Evolutionary conservation across 1,284 basidiomycete species (phyloP).

Genomic region (Sporisorium scitamineum): DNA sequence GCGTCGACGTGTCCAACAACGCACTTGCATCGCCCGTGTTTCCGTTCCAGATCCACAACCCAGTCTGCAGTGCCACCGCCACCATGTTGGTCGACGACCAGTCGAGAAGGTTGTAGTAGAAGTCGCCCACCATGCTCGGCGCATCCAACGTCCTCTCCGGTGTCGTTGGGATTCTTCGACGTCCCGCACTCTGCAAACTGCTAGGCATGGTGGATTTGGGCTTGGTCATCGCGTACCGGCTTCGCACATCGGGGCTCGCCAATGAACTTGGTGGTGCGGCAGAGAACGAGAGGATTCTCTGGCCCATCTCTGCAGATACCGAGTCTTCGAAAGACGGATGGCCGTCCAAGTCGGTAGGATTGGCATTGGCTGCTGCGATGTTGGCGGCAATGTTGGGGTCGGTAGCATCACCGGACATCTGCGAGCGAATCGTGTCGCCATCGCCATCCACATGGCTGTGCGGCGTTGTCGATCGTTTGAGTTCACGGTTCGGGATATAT

Average conservation of each 20-base stretch:
- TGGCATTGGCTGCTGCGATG: conserved; percentile 53
- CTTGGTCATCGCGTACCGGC: conserved; percentile 58
- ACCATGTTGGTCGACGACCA: conserved; percentile 86
- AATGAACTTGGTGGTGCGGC: conserved; percentile 70
- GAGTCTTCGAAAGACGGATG: conserved; percentile 60
- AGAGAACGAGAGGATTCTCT: conserved; percentile 71
- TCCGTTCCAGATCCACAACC: conserved; percentile 79
- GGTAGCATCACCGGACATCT: conserved; percentile 35
- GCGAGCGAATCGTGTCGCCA: conserved; percentile 55
- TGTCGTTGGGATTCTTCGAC: conserved; percentile 83
- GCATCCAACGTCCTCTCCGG: conserved; percentile 94
- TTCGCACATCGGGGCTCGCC: conserved; percentile 66
- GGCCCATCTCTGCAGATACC: conserved; percentile 67
- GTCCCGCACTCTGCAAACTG: conserved; percentile 69
- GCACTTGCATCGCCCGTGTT: conserved; percentile 85
- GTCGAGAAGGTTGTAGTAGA: conserved; percentile 92
- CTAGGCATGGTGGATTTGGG: conserved; percentile 62
- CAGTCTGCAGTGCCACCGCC: conserved; percentile 62
- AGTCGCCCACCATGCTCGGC: conserved; percentile 93
- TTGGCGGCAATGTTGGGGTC: conserved; percentile 52
- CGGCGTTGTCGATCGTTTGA: conserved; percentile 43
- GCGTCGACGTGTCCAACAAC: conserved; percentile 71
- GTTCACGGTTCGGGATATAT: conserved; percentile 65
- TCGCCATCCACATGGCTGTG: conserved; percentile 50
- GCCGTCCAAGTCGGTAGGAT: conserved; percentile 56